phyloP scores from a whole-genome alignment of 2,329 filamentous ascomycete genomes.

The Aspergillus luchuensis region DNA sequence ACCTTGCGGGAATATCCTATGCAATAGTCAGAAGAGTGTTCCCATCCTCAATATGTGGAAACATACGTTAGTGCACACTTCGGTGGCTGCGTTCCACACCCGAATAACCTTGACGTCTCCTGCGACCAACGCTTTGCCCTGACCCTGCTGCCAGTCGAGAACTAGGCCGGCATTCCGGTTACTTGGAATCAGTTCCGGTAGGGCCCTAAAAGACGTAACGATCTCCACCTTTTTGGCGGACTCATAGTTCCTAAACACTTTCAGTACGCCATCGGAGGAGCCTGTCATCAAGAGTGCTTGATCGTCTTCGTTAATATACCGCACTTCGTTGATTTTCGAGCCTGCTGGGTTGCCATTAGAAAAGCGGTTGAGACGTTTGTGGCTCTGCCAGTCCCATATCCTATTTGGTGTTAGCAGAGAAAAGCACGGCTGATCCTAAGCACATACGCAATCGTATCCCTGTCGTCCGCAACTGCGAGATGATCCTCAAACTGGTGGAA shows the following conservation, averaged over 20 bases:
- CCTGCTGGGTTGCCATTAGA: slow-evolving; percentile 91
- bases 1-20: slow-evolving; percentile 87
- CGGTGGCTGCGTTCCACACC: slow-evolving; percentile 92
- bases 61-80: slow-evolving; percentile 76
- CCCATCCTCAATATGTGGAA: background rate
- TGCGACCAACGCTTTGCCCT: slow-evolving; percentile 89
- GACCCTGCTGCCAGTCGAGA: slow-evolving; percentile 99
- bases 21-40: background rate
- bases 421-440: too few species aligned
- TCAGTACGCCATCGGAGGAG: slow-evolving; percentile 90
- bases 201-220: slow-evolving; percentile 84
- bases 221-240: slow-evolving; percentile 74
- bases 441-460: slow-evolving; percentile 73
- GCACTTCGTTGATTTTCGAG: slow-evolving; percentile 89
- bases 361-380: slow-evolving; percentile 76
- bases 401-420: slow-evolving; percentile 34
- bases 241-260: slow-evolving; percentile 92
- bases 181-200: slow-evolving; percentile 91
- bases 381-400: slow-evolving; percentile 90
- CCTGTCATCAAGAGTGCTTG: slow-evolving; percentile 93
- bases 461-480: slow-evolving; percentile 87
- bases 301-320: slow-evolving; percentile 98
- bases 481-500: slow-evolving; percentile 99
- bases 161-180: slow-evolving; percentile 94
- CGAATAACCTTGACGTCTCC: slow-evolving; percentile 94